A percentile compares a stretch with the other conserved stretches of the same genome.
These are phyloP conservation scores for Cyathus striatus DNA, from an alignment of 768 basidiomycete species.

Conservation along the genomic window DNA sequence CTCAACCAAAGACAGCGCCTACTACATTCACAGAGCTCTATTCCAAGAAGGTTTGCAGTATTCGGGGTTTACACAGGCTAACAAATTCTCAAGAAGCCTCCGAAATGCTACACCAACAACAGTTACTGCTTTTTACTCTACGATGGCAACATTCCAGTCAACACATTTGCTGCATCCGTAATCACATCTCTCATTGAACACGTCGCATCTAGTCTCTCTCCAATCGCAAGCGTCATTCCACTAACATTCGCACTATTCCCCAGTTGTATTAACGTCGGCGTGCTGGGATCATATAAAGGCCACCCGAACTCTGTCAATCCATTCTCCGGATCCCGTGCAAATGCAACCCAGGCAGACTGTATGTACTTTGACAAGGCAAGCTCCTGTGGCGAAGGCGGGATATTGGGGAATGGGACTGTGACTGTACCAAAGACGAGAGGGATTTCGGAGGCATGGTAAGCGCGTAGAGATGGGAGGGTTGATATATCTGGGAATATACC, in stretches of 20 bases:
- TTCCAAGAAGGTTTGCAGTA: no score
- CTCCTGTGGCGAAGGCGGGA: constrained; percentile 14
- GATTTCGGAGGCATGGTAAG: constrained; percentile 33
- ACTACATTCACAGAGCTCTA: no score
- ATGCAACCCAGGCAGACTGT: constrained; percentile 35
- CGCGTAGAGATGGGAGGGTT: constrained; percentile 23
- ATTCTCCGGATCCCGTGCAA: constrained; percentile 28
- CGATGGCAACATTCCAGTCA: constrained; percentile 1
- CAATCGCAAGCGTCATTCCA: constrained; percentile 11
- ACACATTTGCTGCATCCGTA: neutral
- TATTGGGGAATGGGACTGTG: constrained; percentile 17
- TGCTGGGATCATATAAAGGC: constrained; percentile 14
- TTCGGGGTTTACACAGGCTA: no score
- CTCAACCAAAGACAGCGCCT: no score
- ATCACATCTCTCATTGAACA: constrained; percentile 8
- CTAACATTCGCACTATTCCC: constrained; percentile 15
- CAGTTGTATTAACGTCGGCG: constrained; percentile 12
- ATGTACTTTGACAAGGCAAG: constrained; percentile 26
- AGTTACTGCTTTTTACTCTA: no score
- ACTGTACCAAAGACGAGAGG: constrained; percentile 34
- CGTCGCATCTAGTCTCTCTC: constrained; percentile 9
- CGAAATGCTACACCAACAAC: no score
- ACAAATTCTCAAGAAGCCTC: no score
- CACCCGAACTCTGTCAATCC: constrained; percentile 18
- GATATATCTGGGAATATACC: constrained; percentile 33